A percentile compares a stretch with the other conserved stretches of the same genome.
Conservation (phyloP, 2,329 filamentous ascomycete genomes). For the Penicillium sp. region DNA sequence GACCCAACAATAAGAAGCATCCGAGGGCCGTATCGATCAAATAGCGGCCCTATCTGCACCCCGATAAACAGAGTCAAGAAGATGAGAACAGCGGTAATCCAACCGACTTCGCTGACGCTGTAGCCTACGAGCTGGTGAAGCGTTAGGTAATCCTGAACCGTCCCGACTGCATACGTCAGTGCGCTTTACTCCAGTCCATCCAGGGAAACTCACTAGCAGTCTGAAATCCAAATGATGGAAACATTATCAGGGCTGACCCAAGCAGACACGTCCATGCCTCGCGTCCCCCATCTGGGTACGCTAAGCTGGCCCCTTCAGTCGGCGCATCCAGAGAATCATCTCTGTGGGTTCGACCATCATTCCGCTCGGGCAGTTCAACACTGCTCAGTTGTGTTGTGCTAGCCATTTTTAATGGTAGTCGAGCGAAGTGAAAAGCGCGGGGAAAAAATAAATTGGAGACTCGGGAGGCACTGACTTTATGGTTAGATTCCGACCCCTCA, state of each 20-base stretch:
- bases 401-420: not conserved
- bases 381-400: not conserved
- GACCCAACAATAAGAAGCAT: slow-evolving; percentile 47
- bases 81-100: slow-evolving; percentile 55
- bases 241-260: slow-evolving; percentile 42
- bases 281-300: slow-evolving; percentile 38
- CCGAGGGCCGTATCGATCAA: slow-evolving; percentile 54
- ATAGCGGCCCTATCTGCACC: slow-evolving; percentile 55
- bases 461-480: not conserved
- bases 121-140: slow-evolving; percentile 51
- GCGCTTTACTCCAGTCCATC: not conserved
- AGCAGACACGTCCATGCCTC: slow-evolving; percentile 42
- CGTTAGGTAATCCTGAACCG: slow-evolving; percentile 54
- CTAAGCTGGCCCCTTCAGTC: slow-evolving; percentile 18
- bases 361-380: not conserved
- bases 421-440: not conserved
- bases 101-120: slow-evolving; percentile 52
- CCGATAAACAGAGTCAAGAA: slow-evolving; percentile 53
- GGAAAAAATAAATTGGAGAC: not conserved
- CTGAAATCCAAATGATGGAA: slow-evolving; percentile 54
- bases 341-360: not conserved
- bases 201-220: slow-evolving; percentile 32
- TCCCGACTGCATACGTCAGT: slow-evolving; percentile 42
- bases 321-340: not conserved
- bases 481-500: not conserved